A percentile compares a stretch with the other conserved stretches of the same genome.
Evolutionary conservation across 768 basidiomycete species (phyloP).

Genomic region (Saitozyma sp.): DNA sequence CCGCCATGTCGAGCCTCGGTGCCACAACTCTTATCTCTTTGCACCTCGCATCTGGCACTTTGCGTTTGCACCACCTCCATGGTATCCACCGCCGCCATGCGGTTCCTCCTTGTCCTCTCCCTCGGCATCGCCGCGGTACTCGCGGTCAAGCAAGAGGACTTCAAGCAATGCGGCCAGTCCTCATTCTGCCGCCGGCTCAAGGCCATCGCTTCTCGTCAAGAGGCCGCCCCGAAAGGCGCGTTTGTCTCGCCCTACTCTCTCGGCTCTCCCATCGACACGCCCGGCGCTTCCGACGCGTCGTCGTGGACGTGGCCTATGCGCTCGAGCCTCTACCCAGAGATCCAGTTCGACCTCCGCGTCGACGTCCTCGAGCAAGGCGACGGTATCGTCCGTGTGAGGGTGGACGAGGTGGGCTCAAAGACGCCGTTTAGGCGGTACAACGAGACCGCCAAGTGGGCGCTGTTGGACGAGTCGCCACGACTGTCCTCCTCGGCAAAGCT

Average conservation of each 20-base stretch:
- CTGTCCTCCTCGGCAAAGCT: conserved; percentile 48
- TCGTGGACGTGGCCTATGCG: conserved; percentile 71
- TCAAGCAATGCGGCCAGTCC: conserved; percentile 91
- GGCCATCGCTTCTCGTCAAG: conserved; percentile 73
- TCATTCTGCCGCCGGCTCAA: conserved; percentile 93
- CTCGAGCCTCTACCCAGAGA: conserved; percentile 77
- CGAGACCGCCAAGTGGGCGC: conserved; percentile 86
- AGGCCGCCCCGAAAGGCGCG: conserved; percentile 55
- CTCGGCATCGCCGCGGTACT: conserved; percentile 17
- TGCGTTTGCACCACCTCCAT: too few relatives aligned
- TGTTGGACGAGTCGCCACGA: conserved; percentile 68
- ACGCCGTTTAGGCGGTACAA: conserved; percentile 80
- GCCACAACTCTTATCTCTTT: not conserved
- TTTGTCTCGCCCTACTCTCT: conserved; percentile 90
- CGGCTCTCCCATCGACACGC: conserved; percentile 47
- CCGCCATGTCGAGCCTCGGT: too few relatives aligned
- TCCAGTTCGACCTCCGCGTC: conserved; percentile 78
- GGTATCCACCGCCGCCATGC: conserved; percentile 14
- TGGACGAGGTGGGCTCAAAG: conserved; percentile 74
- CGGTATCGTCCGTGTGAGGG: conserved; percentile 84
- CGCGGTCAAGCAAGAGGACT: conserved; percentile 66
- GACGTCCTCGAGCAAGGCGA: conserved; percentile 70
- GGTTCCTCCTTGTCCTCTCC: conserved; percentile 10
- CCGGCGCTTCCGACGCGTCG: not conserved
- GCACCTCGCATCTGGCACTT: not conserved